These are phyloP conservation scores for Trypanosoma mega DNA, from an alignment of 208 protist genomes.

Conservation along the genomic window DNA sequence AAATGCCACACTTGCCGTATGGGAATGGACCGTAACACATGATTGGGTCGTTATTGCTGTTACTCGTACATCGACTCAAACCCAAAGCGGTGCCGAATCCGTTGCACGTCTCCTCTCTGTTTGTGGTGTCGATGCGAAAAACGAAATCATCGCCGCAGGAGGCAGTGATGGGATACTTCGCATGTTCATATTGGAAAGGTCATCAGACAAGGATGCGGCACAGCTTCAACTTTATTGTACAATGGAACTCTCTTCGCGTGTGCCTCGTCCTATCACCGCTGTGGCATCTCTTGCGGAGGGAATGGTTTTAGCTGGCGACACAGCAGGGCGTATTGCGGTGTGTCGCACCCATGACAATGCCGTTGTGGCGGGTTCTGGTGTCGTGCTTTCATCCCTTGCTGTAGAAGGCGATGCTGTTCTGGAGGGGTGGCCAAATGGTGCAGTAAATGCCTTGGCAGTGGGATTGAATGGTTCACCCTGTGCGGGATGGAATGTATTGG, in stretches of 20 bases:
- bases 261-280: constrained; percentile 53
- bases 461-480: background rate
- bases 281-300: constrained; percentile 19
- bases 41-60: constrained; percentile 29
- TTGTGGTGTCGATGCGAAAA: constrained; percentile 13
- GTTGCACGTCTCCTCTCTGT: constrained; percentile 64
- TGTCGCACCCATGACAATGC: no score
- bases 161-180: constrained; percentile 63
- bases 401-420: no score
- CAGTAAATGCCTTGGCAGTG: constrained; percentile 53
- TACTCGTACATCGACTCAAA: background rate
- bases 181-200: constrained; percentile 19
- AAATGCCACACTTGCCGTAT: constrained; percentile 40
- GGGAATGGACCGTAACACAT: constrained; percentile 30
- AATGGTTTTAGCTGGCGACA: no score
- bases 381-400: no score
- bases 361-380: no score
- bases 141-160: constrained; percentile 39
- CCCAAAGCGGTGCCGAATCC: constrained; percentile 10
- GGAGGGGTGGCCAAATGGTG: background rate
- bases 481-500: constrained; percentile 13
- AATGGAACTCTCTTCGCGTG: background rate
- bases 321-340: no score
- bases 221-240: background rate
- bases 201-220: background rate